These are phyloP conservation scores for Monosporascus sp. DNA, from an alignment of 2,329 filamentous ascomycete genomes.

Conservation along the genomic window DNA sequence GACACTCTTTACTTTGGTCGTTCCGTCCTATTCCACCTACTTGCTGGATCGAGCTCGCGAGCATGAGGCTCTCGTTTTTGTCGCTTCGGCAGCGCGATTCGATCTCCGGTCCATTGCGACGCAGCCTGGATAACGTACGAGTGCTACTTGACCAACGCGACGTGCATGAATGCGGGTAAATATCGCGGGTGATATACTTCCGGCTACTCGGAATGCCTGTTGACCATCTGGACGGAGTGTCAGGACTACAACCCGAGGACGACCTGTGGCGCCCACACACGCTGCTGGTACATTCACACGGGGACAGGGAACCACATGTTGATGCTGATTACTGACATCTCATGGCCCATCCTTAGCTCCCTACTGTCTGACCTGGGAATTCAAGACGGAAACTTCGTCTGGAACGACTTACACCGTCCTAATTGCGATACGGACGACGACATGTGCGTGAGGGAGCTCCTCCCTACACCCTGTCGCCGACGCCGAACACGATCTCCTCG, in stretches of 20 bases:
- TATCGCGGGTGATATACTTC: constrained; percentile 12
- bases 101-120: constrained; percentile 1
- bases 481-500: not conserved
- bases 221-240: constrained; percentile 12
- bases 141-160: constrained; percentile 8
- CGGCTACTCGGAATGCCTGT: constrained; percentile 8
- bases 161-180: constrained; percentile 9
- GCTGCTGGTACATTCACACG: constrained; percentile 7
- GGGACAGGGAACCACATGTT: not conserved
- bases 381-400: constrained; percentile 3
- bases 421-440: constrained; percentile 11
- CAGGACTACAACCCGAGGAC: constrained; percentile 11
- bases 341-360: constrained; percentile 4
- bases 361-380: constrained; percentile 11
- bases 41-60: not conserved
- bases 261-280: constrained; percentile 9
- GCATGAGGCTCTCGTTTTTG: not conserved
- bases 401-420: constrained; percentile 7
- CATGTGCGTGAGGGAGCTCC: constrained; percentile 4
- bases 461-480: constrained; percentile 8
- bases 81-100: constrained; percentile 4
- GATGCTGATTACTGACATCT: not conserved
- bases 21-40: too few species aligned
- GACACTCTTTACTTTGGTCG: too few species aligned
- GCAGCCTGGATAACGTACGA: constrained; percentile 9